Base-by-base conservation (phyloP, 2,329 filamentous ascomycete genomes). In the Talaromyces atroroseus region DNA sequence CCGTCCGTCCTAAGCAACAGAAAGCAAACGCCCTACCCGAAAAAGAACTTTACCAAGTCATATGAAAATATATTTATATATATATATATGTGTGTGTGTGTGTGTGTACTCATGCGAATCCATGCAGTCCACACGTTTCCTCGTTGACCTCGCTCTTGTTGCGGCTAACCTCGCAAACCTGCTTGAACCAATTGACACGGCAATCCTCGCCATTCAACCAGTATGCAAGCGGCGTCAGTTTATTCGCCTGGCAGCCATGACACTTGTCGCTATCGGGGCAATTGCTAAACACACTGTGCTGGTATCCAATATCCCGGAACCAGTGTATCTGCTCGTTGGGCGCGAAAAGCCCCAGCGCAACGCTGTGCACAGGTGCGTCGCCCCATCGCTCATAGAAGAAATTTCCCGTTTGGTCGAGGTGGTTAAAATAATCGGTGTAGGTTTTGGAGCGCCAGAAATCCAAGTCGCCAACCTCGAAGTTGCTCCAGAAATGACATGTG, bases 321-420 rank as follows among this genome's bases (percentile, higher is more conserved):
- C 92, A 97, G 73, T 97, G 92, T 59, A 99, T 90, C 72, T 90
- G 92, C 74, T 81, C 88, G 68, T 85, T 83, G 68, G 97, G 92
- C 66, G 94, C 92, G 69, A 99, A 96, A 26, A 99, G 74, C 21
- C 90, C 94, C 38, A 99, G 74, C 0, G 90, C 94, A 66, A 99
- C 91, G 63, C 89, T 95, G 74, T 99, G 94, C 2, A 99, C 94
- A 0, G 94, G 94, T 2, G 94, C 94, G 78, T 99, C 94, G 8
- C 94, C 94, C 94, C 94, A 99, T 63, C 94, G 82, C 77, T 99
- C 94, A 69, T 99, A 99, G 74, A 96, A 99, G 82, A 99, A 99
- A 24, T 94, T 94, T 34, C 94, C 94, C 0, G 92, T 90, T 21
- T 88, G 84, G 73, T 99, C 94, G 36, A 99, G 81, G 72, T 97